Percentiles rank a stretch among this genome's conserved stretches.
These are phyloP conservation scores for Mucor lusitanicus DNA, from an alignment of 371 early-diverging fungal species.

Conservation along the genomic window DNA sequence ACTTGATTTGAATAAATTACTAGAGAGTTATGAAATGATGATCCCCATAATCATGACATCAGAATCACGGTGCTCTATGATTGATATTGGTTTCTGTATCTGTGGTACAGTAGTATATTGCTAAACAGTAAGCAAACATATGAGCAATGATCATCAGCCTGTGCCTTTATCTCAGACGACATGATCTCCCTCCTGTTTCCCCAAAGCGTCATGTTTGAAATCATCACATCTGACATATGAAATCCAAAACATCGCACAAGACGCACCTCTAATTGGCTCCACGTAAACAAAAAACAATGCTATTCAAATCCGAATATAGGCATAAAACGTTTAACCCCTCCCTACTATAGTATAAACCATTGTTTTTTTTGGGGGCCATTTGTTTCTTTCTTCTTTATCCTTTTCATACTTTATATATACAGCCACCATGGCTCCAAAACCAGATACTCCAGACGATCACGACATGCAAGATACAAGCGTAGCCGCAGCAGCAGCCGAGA, in stretches of 20 bases:
- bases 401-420: not conserved
- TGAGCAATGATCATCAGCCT: not conserved
- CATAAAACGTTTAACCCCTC: constrained; percentile 3
- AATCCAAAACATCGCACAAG: not conserved
- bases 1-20: not conserved
- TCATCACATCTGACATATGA: not conserved
- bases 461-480: not conserved
- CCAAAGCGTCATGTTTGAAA: not conserved
- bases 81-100: not conserved
- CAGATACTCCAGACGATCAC: not conserved
- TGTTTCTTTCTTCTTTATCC: not conserved
- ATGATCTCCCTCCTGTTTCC: not conserved
- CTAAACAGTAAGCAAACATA: too few relatives aligned
- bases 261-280: not conserved
- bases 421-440: not conserved
- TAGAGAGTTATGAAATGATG: not conserved
- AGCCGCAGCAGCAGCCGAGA: not conserved
- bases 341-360: not conserved
- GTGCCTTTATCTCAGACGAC: not conserved
- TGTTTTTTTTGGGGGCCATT: not conserved
- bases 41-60: not conserved
- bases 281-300: not conserved
- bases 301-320: not conserved
- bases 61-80: not conserved
- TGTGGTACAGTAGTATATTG: not conserved